A percentile compares a stretch with the other conserved stretches of the same genome.
phyloP scores from a whole-genome alignment of 805 yeast genomes.

The Pichia cephalocereana region DNA sequence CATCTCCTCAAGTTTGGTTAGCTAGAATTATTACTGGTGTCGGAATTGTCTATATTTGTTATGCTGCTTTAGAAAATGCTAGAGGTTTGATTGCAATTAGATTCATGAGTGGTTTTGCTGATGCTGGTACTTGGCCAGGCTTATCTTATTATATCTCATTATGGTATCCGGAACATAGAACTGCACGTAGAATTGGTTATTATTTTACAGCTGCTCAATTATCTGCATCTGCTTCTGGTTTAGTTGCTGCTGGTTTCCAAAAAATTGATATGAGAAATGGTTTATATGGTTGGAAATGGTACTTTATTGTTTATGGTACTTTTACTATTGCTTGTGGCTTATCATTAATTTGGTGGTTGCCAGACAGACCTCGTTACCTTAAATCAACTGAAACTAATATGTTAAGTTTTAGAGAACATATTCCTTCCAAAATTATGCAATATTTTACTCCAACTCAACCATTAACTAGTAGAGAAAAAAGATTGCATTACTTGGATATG shows the following conservation, averaged over 20 bases:
- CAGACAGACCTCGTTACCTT: conserved; percentile 55
- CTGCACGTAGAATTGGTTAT: conserved; percentile 74
- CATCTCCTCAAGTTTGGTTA: conserved; percentile 81
- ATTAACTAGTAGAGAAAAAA: conserved; percentile 42
- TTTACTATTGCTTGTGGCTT: conserved; percentile 59
- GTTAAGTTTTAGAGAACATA: conserved; percentile 13
- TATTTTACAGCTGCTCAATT: conserved; percentile 88
- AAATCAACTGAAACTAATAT: conserved; percentile 8
- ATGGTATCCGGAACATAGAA: conserved; percentile 77
- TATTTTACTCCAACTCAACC: conserved; percentile 31
- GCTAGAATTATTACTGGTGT: conserved; percentile 68
- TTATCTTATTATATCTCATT: conserved; percentile 73
- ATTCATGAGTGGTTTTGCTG: conserved; percentile 64
- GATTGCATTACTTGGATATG: conserved; percentile 54
- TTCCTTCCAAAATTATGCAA: conserved; percentile 14
- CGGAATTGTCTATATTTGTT: conserved; percentile 71
- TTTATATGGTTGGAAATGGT: conserved; percentile 79
- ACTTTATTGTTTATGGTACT: conserved; percentile 68
- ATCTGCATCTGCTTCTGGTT: conserved; percentile 84
- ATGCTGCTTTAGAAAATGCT: conserved; percentile 46
- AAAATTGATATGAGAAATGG: conserved; percentile 68
- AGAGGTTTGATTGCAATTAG: conserved; percentile 63
- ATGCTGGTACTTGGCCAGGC: conserved; percentile 91
- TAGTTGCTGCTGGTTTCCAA: conserved; percentile 83
- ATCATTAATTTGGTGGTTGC: conserved; percentile 71